A percentile compares a stretch with the other conserved stretches of the same genome.
Evolutionary conservation across 2,329 filamentous ascomycete genomes (phyloP).

Genomic region (Tricladium varicosporioides): DNA sequence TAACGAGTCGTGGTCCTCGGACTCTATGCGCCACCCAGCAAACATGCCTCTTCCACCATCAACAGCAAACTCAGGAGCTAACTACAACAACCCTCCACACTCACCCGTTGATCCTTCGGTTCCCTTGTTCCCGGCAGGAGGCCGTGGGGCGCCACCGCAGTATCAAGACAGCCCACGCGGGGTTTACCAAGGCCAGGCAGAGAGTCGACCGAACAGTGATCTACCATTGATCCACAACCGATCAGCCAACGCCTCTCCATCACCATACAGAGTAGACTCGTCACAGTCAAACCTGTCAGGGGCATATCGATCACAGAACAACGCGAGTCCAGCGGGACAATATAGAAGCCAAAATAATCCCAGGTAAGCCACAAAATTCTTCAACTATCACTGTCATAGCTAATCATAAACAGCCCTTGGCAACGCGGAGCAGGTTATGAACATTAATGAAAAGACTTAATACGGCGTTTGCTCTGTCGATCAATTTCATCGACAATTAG

Average conservation of each 20-base stretch:
- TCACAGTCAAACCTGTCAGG: constrained; percentile 35
- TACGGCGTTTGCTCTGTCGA: constrained; percentile 27
- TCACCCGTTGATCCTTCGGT: constrained; percentile 51
- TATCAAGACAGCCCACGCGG: constrained; percentile 30
- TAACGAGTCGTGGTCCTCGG: constrained; percentile 63
- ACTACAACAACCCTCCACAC: constrained; percentile 37
- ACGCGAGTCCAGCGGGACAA: constrained; percentile 39
- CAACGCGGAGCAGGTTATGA: constrained; percentile 57
- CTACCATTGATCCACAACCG: constrained; percentile 22
- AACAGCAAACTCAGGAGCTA: constrained; percentile 26
- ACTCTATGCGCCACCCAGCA: constrained; percentile 47
- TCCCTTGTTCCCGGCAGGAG: constrained; percentile 47
- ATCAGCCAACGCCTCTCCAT: constrained; percentile 21
- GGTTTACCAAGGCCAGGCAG: constrained; percentile 25
- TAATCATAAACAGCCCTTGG: constrained; percentile 46
- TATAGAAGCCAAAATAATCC: constrained; percentile 43
- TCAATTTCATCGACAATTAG: constrained; percentile 19
- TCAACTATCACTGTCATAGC: constrained; percentile 10
- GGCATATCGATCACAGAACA: constrained; percentile 40
- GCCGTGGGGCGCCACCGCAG: constrained; percentile 32
- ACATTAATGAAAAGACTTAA: constrained; percentile 38
- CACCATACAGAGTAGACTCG: constrained; percentile 33
- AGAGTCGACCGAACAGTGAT: constrained; percentile 27
- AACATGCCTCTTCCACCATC: constrained; percentile 34
- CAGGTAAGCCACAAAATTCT: constrained; percentile 39